Evolutionary conservation across 2,329 filamentous ascomycete species (phyloP), one percentile per base, ranked within the genome.

Genomic region (Rosellinia necatrix): DNA sequence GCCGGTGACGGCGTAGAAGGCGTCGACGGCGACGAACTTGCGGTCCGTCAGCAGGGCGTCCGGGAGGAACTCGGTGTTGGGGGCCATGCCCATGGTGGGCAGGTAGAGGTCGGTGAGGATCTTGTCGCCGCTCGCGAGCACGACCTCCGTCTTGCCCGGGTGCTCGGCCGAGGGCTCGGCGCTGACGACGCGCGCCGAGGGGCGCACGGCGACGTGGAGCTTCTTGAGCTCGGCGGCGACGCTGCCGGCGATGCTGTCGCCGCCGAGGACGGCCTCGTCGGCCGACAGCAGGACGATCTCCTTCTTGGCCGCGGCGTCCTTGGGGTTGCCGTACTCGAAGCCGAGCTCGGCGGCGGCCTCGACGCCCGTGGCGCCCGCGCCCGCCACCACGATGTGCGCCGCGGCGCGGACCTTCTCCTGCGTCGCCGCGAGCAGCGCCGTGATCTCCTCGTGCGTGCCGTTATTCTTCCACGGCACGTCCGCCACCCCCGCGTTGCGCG

Each of bases 91-190:
- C 64, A 79, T 77, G 3, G 82, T 82, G 5, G 82, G 77, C 21
- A 86, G 71, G 68, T 83, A 83, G n/a, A 82, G 57, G 63, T 86
- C 83, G 2, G 81, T 82, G 6, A 71, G 61, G 56, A 85, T 64
- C 46, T 69, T 78, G 59, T 78, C 74, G 59, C 79, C 79, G 55
- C 70, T 71, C 29, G 71, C 70, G 6, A 86, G 73, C 32, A 67
- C 66, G 17, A 86, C 72, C 64, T 79, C 75, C 3, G 78, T 81
- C 68, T 76, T 77, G 53, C 77, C 80, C n/a, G n/a, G n/a, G n/a
- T n/a, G n/a, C 56, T 75, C 72, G 1, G 68, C 60, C 34, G 73
- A 63, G 2, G 65, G 60, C n/a, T 64, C 64, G 15, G 73, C 63
- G 2, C 64, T 65, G 2, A 68, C 65, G 13, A 83, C 78, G 38